Evolutionary conservation across 2,329 filamentous ascomycete genomes (phyloP).

Genomic region (Phialophora macrospora): DNA sequence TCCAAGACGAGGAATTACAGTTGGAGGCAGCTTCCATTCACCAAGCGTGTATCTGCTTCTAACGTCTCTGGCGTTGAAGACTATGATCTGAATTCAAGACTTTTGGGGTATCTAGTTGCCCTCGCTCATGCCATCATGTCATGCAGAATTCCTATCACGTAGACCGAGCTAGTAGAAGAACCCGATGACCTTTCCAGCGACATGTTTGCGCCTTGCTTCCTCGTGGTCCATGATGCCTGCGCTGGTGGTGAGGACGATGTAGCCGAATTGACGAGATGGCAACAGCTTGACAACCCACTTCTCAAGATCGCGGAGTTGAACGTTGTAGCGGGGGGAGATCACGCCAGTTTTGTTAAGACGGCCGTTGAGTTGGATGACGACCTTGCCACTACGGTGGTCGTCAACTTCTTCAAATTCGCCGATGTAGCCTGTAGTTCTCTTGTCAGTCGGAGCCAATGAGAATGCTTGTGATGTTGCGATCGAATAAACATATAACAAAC

Average conservation of each 20-base stretch:
- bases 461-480: slow-evolving; percentile 70
- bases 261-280: slow-evolving; percentile 99
- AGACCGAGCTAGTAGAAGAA: slow-evolving; percentile 86
- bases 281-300: slow-evolving; percentile 99
- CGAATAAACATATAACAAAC: slow-evolving; percentile 91
- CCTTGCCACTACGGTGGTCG: slow-evolving; percentile 99
- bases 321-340: slow-evolving; percentile 99
- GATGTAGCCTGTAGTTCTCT: slow-evolving; percentile 76
- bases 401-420: slow-evolving; percentile 99
- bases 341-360: slow-evolving; percentile 99
- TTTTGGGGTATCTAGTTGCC: slow-evolving; percentile 34
- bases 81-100: slow-evolving; percentile 21
- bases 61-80: not conserved
- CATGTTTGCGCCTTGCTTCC: slow-evolving; percentile 98
- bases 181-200: slow-evolving; percentile 97
- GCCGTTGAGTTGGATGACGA: slow-evolving; percentile 98
- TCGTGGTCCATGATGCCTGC: slow-evolving; percentile 99
- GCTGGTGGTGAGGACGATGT: slow-evolving; percentile 98
- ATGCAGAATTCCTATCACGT: slow-evolving; percentile 9
- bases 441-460: slow-evolving; percentile 51
- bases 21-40: slow-evolving; percentile 1
- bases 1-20: not conserved
- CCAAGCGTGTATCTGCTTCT: not conserved
- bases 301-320: slow-evolving; percentile 96
- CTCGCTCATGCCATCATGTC: slow-evolving; percentile 33